Evolutionary conservation across 192 early-diverging fungal species (phyloP), one percentile per base, ranked within the genome.

Genomic region (Coemansia sp.): DNA sequence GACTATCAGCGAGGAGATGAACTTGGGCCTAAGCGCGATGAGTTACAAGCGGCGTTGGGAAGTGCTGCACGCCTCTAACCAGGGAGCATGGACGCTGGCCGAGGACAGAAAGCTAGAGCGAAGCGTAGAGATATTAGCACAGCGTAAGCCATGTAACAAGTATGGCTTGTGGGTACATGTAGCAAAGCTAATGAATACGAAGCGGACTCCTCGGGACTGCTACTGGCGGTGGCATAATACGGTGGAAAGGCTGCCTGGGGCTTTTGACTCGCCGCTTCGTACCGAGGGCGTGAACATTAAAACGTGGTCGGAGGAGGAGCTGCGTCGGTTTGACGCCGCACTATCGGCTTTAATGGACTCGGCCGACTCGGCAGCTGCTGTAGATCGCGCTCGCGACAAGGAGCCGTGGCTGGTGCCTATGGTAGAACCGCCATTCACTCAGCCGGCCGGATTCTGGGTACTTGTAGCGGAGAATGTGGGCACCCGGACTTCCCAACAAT

Each of bases 151-250:
- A 9, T 5, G n/a, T 18, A 18, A 2, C 33, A 60, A 16, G 2
- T 60, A 69, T 57, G 67, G 67, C 40, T 69, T 31, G 47, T 69
- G 67, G 67, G 67, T 60, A 2, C 39, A 43, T 13, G 50, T 69
- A 50, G 52, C 67, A 11, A 41, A 69, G 16, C 24, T 22, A 22
- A 24, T 69, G 53, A 29, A 33, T 27, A 69, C 67, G 7, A 57
- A 57, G 33, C 52, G 67, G 18, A 9, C 67, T 11, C 53, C 67
- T 9, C 38, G 67, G n/a, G 67, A 57, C 67, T 69, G 67, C 40
- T 33, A 69, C 52, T 31, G 29, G 55, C 52, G 67, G 41, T 69
- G 67, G 67, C 27, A 57, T 18, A 20, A 33, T 24, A 20, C 55
- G 3, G 11, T 44, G 46, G 8, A 10, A 7, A 57, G 15, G 0